Percentiles rank a stretch among this genome's conserved stretches.
These are phyloP conservation scores for Auricularia auricula-judae DNA, from an alignment of 768 basidiomycete species.

Conservation along the genomic window DNA sequence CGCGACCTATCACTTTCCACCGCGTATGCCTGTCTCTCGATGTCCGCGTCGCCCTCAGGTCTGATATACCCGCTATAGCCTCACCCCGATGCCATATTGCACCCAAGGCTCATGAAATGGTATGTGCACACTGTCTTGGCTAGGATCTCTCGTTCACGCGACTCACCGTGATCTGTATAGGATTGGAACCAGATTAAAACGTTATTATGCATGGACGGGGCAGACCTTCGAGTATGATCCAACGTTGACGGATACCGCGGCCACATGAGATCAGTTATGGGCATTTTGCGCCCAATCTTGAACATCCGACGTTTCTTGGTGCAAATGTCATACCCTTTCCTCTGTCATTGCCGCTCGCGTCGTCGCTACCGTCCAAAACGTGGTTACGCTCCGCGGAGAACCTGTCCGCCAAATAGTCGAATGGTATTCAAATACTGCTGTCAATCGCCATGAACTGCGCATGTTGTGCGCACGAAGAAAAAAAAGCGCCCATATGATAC, in stretches of 20 bases:
- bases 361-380: no score
- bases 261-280: background rate
- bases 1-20: constrained; percentile 5
- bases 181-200: background rate
- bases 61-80: background rate
- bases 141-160: background rate
- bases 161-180: background rate
- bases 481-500: no score
- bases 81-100: background rate
- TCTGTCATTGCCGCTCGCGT: no score
- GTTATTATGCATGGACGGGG: background rate
- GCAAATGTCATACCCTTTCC: background rate
- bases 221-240: background rate
- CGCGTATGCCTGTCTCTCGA: background rate
- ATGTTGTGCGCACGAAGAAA: no score
- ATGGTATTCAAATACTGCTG: no score
- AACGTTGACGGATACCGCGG: background rate
- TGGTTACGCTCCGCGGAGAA: no score
- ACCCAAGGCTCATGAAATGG: background rate
- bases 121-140: background rate
- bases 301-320: no score
- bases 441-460: no score
- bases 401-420: no score
- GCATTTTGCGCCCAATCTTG: background rate
- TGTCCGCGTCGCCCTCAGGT: background rate